Conservation (phyloP, 2,329 filamentous ascomycete species). For the Colletotrichum truncatum region DNA sequence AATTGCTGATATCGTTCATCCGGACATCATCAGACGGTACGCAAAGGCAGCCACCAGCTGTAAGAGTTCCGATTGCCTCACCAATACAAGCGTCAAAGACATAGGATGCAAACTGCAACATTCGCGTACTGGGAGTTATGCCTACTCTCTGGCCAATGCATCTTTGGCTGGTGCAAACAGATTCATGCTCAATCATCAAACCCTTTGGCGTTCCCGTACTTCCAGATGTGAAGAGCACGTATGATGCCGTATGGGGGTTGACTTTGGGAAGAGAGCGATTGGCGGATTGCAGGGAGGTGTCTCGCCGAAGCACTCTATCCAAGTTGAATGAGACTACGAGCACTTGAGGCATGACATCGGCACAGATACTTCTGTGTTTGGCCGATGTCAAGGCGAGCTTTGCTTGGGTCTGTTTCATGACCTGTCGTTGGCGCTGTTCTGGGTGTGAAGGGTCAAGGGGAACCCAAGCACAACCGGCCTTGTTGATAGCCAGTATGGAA, state of each 20-base stretch:
- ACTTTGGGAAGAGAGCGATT: background rate
- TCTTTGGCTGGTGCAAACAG: no score
- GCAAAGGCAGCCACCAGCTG: slow-evolving; percentile 49
- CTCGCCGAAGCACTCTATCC: background rate
- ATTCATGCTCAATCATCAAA: slow-evolving; percentile 34
- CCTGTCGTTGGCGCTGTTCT: background rate
- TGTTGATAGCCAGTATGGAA: slow-evolving; percentile 5
- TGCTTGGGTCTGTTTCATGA: no score
- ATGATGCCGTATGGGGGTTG: slow-evolving; percentile 17
- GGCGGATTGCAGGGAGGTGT: background rate
- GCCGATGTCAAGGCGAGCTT: background rate
- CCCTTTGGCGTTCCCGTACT: slow-evolving; percentile 35
- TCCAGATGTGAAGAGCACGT: slow-evolving; percentile 34
- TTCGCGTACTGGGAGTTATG: slow-evolving; percentile 49
- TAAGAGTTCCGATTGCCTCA: slow-evolving; percentile 45
- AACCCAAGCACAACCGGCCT: background rate
- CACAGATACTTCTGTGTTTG: background rate
- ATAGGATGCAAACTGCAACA: slow-evolving; percentile 43
- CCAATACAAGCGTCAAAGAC: slow-evolving; percentile 47
- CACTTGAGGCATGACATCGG: background rate
- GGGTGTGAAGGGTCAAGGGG: slow-evolving; percentile 3
- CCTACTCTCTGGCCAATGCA: no score
- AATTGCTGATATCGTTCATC: slow-evolving; percentile 37
- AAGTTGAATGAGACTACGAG: background rate
- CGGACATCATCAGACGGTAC: slow-evolving; percentile 48